Conservation (phyloP, 176 grass and related monocot genomes). For the Tuctoria greenei region DNA sequence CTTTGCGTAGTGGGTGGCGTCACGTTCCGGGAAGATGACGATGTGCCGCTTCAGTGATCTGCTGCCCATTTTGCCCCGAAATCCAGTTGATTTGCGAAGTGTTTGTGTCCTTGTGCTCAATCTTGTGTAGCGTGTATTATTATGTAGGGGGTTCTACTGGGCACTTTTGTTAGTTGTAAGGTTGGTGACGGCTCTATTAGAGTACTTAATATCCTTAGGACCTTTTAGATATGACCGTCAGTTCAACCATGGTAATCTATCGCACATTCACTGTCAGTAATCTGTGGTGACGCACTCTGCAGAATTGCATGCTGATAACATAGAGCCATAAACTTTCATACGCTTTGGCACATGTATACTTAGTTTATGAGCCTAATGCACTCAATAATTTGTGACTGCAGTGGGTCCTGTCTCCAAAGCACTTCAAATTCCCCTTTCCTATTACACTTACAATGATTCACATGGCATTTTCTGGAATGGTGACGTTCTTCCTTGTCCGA, state of each 20-base stretch:
- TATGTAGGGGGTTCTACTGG: neutral
- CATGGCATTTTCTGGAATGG: constrained; percentile 90
- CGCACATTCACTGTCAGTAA: neutral
- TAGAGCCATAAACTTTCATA: neutral
- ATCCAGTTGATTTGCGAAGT: neutral
- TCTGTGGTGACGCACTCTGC: neutral
- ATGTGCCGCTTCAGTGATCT: neutral
- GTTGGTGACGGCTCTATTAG: constrained; percentile 25
- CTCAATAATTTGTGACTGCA: constrained; percentile 39
- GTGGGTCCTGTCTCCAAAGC: constrained; percentile 97
- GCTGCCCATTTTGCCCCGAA: constrained; percentile 13
- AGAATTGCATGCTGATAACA: constrained; percentile 6
- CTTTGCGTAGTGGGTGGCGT: neutral
- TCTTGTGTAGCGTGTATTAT: neutral
- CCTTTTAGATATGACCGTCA: neutral
- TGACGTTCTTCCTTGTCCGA: constrained; percentile 89
- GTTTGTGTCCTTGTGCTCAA: neutral
- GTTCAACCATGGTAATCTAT: constrained; percentile 2
- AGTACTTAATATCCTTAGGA: constrained; percentile 6
- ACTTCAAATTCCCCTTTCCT: constrained; percentile 98
- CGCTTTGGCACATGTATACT: neutral
- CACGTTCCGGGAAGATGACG: neutral
- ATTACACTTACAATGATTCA: constrained; percentile 99
- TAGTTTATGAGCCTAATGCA: constrained; percentile 14
- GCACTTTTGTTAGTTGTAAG: neutral